Base-by-base conservation (phyloP, 1,284 basidiomycete species). In the Rhodotorula sp. region DNA sequence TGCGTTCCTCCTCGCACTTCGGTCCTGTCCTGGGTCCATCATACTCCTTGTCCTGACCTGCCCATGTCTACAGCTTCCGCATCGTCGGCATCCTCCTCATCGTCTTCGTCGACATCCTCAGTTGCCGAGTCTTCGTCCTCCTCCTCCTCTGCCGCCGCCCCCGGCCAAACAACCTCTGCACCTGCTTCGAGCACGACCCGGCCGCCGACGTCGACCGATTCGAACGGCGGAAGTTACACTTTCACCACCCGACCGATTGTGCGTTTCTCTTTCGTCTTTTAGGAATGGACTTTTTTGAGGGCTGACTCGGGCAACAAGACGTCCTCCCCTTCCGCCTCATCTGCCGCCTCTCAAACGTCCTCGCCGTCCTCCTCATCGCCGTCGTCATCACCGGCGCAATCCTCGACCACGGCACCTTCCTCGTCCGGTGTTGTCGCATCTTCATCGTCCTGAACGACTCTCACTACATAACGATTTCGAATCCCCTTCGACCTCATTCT, bases 191-290 rank as follows among this genome's bases (percentile, higher is more conserved):
- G 52, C 3, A 64, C 65, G 15, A 48, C 54, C 2, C 31, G 56
- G 3, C 43, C 60, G 19, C 49, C 62, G 1, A 28, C 56, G 15
- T 69, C 67, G 28, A 72, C 73, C 28, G 73, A 72, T 28, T 12
- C 34, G 0, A 31, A 69, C 16, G 73, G 73, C 26, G 70, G 65
- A 5, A 34, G 19, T 2, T 74, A 67, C 68, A 56, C 56, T 1
- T 72, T 60, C 56, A 74, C 73, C 3, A 72, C 68, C 0, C 45
- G 73, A 6, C 73, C 73, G 15, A 74, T 74, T 56, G 70, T 72
- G 50, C 61, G 70, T 57, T 16, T 16, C 5, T 21, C 18, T 15
- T 10, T 65, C 23, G 10, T 5, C 21, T 15, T 31, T 23, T 15
- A 28, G 28, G 26, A 12, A 21, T 43, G 57, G 21, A 23, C 21